phyloP scores from a whole-genome alignment of 2,329 filamentous ascomycete species.

The Mycosphaerelloides madeirae region DNA sequence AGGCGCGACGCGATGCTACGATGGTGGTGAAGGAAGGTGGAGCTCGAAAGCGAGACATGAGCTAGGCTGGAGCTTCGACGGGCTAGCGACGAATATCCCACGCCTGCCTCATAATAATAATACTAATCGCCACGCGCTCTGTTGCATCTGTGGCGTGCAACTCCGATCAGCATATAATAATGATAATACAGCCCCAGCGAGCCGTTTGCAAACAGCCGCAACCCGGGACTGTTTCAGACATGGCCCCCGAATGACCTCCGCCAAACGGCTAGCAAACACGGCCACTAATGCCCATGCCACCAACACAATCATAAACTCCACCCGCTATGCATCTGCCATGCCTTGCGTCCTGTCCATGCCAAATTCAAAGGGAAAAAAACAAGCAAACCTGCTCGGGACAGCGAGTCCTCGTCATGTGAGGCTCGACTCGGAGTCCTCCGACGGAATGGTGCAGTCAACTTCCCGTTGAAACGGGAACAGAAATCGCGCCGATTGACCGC shows the following conservation, averaged over 20 bases:
- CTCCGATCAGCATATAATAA: no score
- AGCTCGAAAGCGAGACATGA: neutral
- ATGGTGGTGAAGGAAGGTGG: constrained; percentile 1
- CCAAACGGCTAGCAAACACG: constrained; percentile 14
- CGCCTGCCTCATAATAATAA: no score
- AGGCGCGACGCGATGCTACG: neutral
- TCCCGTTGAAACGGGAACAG: no score
- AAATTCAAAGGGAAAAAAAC: constrained; percentile 5
- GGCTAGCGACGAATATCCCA: neutral
- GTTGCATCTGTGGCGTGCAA: neutral
- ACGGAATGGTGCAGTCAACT: no score
- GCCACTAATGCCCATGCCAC: constrained; percentile 12
- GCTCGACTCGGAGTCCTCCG: constrained; percentile 6
- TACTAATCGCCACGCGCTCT: neutral
- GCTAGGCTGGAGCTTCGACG: no score
- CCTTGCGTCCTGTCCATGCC: constrained; percentile 20
- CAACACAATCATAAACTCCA: constrained; percentile 11
- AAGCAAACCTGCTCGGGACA: neutral
- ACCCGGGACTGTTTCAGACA: constrained; percentile 1
- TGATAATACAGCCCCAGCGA: neutral
- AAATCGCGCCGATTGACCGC: no score
- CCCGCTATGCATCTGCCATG: constrained; percentile 21
- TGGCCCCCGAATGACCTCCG: neutral
- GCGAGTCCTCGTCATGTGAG: constrained; percentile 11
- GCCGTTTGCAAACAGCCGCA: constrained; percentile 1